Percentiles rank a stretch among this genome's conserved stretches.
Conservation (phyloP, 176 grass and related monocot species). For the Zoysia pacifica region DNA sequence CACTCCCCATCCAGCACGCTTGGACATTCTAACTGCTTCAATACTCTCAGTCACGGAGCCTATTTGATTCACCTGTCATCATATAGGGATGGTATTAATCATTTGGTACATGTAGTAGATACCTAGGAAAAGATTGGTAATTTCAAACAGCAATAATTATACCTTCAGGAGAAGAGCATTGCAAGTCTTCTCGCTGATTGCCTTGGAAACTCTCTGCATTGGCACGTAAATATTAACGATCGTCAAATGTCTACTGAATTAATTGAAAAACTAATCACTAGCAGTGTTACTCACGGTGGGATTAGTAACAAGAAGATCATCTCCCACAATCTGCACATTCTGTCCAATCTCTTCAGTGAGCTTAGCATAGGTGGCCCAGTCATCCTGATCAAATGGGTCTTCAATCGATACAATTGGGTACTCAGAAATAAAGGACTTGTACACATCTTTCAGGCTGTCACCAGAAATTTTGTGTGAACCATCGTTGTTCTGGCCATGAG, state of each 20-base stretch:
- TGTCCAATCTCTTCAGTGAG: constrained; percentile 82
- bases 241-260: not conserved
- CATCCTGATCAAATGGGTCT: constrained; percentile 95
- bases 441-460: constrained; percentile 74
- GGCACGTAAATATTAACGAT: constrained; percentile 1
- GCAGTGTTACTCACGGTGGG: constrained; percentile 58
- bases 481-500: constrained; percentile 70
- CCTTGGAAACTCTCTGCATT: constrained; percentile 86
- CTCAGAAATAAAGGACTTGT: constrained; percentile 80
- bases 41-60: constrained; percentile 94
- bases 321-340: constrained; percentile 90
- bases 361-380: constrained; percentile 86
- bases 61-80: constrained; percentile 85
- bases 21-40: constrained; percentile 94
- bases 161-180: constrained; percentile 99
- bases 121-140: not conserved
- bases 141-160: not conserved
- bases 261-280: not conserved
- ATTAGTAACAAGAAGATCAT: constrained; percentile 97
- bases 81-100: not conserved
- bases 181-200: constrained; percentile 80
- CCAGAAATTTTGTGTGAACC: constrained; percentile 81
- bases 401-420: constrained; percentile 96
- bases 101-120: not conserved
- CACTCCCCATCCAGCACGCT: constrained; percentile 85